Percentiles rank a stretch among this genome's conserved stretches.
These are phyloP conservation scores for Thinopyrum elongatum DNA, from an alignment of 176 grass and related monocot species.

Conservation along the genomic window DNA sequence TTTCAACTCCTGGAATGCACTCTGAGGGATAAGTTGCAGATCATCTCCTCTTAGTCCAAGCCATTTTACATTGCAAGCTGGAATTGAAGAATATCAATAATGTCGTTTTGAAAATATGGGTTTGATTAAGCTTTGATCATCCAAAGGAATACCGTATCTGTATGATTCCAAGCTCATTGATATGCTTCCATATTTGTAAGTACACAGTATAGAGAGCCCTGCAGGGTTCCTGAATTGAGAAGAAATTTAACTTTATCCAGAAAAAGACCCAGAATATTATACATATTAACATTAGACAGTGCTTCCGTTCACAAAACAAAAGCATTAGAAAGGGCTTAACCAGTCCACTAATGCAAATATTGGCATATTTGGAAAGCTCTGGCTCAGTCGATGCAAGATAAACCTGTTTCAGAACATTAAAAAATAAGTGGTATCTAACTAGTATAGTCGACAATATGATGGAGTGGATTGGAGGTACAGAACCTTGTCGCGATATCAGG, in stretches of 20 bases:
- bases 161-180: slow-evolving; percentile 91
- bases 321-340: slow-evolving; percentile 39
- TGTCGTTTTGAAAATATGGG: background rate
- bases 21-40: slow-evolving; percentile 73
- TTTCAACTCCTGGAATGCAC: slow-evolving; percentile 62
- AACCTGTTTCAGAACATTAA: slow-evolving; percentile 51
- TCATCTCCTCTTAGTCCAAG: slow-evolving; percentile 76
- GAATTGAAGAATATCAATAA: slow-evolving; percentile 30
- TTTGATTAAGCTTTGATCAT: background rate
- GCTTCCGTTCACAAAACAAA: background rate
- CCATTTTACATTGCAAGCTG: slow-evolving; percentile 99
- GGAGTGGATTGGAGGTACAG: background rate
- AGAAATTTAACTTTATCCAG: slow-evolving; percentile 16
- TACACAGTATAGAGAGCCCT: slow-evolving; percentile 93
- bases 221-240: slow-evolving; percentile 80
- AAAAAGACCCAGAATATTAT: background rate
- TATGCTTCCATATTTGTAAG: slow-evolving; percentile 95
- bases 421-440: background rate
- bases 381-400: slow-evolving; percentile 70
- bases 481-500: slow-evolving; percentile 97
- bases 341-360: slow-evolving; percentile 89
- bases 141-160: slow-evolving; percentile 66
- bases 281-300: slow-evolving; percentile 14
- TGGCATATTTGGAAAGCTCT: slow-evolving; percentile 69
- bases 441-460: slow-evolving; percentile 5